phyloP scores from a whole-genome alignment of 2,329 filamentous ascomycete species.

The Elsinoe arachidis region DNA sequence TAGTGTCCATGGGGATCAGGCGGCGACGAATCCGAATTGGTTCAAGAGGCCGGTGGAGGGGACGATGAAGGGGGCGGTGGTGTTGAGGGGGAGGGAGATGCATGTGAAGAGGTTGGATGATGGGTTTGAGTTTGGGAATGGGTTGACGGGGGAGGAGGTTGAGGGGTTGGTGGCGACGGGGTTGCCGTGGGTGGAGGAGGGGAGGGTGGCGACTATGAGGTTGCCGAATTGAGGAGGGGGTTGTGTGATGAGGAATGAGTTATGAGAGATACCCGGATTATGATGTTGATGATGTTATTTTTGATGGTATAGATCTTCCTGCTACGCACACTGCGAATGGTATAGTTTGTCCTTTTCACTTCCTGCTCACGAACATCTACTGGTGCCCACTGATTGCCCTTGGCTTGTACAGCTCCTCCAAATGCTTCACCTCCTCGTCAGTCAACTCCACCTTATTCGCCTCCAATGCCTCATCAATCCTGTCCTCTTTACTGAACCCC shows the following conservation, averaged over 20 bases:
- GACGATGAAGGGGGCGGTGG: slow-evolving; percentile 13
- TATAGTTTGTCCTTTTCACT: background rate
- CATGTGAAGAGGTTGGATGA: slow-evolving; percentile 10
- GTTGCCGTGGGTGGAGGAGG: background rate
- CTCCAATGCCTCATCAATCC: slow-evolving; percentile 43
- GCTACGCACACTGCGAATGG: too few species aligned
- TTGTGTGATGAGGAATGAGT: background rate
- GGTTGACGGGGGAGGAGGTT: slow-evolving; percentile 4
- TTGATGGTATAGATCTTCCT: background rate
- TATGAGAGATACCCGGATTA: background rate
- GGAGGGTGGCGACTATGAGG: slow-evolving; percentile 1
- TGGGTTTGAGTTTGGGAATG: slow-evolving; percentile 3
- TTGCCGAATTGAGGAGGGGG: background rate
- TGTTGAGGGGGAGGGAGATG: background rate
- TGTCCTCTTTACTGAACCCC: slow-evolving; percentile 40
- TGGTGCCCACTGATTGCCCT: slow-evolving; percentile 23
- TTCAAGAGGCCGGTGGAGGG: slow-evolving; percentile 4
- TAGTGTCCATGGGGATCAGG: slow-evolving; percentile 12
- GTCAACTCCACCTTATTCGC: slow-evolving; percentile 37
- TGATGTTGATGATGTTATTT: background rate
- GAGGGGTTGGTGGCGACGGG: slow-evolving; percentile 2
- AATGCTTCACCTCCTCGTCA: slow-evolving; percentile 41
- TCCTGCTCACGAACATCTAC: background rate
- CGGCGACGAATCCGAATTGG: slow-evolving; percentile 12
- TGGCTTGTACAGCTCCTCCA: slow-evolving; percentile 42